Conservation (phyloP, 2,329 filamentous ascomycete genomes). For the Aspergillus novoparasiticus region DNA sequence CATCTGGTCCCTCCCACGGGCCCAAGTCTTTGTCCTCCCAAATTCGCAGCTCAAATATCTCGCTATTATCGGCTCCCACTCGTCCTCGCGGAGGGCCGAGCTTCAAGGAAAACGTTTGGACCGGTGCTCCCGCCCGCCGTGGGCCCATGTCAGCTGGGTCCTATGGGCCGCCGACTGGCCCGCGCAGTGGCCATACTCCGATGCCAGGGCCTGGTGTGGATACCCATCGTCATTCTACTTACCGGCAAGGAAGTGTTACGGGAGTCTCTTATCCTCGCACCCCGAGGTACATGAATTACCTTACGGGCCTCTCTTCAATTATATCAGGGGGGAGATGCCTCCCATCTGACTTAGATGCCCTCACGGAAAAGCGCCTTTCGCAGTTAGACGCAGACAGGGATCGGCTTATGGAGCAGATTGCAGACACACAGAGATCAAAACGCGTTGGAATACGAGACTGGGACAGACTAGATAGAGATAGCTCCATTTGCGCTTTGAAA, state of each 20-base stretch:
- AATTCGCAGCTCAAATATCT: conserved; percentile 41
- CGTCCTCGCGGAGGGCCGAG: conserved; percentile 46
- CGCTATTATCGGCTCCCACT: conserved; percentile 50
- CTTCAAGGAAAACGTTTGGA: conserved; percentile 38
- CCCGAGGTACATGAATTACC: conserved; percentile 43
- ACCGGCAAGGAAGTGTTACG: conserved; percentile 40
- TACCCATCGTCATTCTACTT: conserved; percentile 37
- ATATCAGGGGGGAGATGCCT: conserved; percentile 47
- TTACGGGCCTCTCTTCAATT: conserved; percentile 42
- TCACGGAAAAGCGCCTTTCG: conserved; percentile 46
- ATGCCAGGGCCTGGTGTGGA: conserved; percentile 29
- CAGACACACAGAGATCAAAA: conserved; percentile 48
- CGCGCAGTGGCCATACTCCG: conserved; percentile 33
- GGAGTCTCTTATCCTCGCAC: conserved; percentile 41
- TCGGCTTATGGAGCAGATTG: conserved; percentile 47
- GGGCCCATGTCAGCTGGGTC: conserved; percentile 31
- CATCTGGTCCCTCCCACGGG: conserved; percentile 42
- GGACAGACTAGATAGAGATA: conserved; percentile 52
- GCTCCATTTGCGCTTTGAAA: conserved; percentile 47
- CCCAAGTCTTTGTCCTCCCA: conserved; percentile 39
- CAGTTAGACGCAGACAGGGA: conserved; percentile 50
- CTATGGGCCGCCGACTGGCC: conserved; percentile 40
- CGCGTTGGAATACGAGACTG: conserved; percentile 48
- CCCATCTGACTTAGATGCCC: conserved; percentile 40
- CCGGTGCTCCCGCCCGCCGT: conserved; percentile 36